Evolutionary conservation across 345 rosid genomes (phyloP).

Genomic region (Populus tremula): DNA sequence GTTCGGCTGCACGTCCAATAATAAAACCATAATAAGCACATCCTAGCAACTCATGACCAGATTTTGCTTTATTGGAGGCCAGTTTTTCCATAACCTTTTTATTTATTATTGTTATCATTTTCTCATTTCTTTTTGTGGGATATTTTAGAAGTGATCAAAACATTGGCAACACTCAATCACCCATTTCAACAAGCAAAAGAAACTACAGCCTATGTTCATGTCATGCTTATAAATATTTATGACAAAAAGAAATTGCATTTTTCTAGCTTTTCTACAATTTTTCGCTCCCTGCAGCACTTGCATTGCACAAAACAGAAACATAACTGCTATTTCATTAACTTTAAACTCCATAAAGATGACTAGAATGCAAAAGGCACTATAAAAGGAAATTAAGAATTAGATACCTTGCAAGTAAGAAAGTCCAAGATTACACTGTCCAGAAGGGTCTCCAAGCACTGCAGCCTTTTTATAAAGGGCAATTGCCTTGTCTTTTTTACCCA

Average conservation of each 20-base stretch:
- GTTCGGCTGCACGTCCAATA: conserved; percentile 54
- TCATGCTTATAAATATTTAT: not conserved
- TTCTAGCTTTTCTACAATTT: not conserved
- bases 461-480: conserved; percentile 58
- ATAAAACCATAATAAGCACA: not conserved
- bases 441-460: conserved; percentile 70
- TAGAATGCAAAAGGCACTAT: too few species aligned
- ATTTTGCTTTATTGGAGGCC: not conserved
- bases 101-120: too few species aligned
- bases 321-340: too few species aligned
- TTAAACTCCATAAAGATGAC: too few species aligned
- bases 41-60: not conserved
- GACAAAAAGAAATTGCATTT: not conserved
- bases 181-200: too few species aligned
- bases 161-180: too few species aligned
- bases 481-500: conserved; percentile 56
- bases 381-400: not conserved
- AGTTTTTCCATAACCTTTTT: too few species aligned
- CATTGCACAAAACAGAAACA: not conserved
- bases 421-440: conserved; percentile 81
- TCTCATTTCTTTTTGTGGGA: not conserved
- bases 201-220: not conserved
- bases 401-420: conserved; percentile 77
- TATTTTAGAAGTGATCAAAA: not conserved
- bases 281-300: not conserved